Conservation (phyloP, 2,329 filamentous ascomycete species). For the Fusarium bactridioides region DNA sequence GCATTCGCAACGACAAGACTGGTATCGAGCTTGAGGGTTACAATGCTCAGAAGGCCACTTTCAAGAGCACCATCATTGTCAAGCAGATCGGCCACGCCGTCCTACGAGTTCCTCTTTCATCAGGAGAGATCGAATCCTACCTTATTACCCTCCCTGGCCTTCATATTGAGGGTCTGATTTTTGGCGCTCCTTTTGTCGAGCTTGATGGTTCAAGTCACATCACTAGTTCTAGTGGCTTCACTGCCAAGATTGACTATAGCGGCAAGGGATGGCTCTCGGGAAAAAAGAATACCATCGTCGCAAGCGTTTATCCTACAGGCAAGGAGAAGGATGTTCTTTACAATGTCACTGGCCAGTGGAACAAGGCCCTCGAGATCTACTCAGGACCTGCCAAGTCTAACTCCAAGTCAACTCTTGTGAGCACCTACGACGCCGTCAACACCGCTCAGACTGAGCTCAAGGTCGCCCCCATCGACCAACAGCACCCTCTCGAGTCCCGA, state of each 20-base stretch:
- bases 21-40: slow-evolving; percentile 85
- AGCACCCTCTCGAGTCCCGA: slow-evolving; percentile 87
- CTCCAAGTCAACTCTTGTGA: slow-evolving; percentile 58
- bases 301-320: slow-evolving; percentile 74
- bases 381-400: slow-evolving; percentile 65
- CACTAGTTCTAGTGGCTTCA: slow-evolving; percentile 84
- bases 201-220: slow-evolving; percentile 87
- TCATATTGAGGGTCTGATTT: slow-evolving; percentile 93
- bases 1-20: slow-evolving; percentile 85
- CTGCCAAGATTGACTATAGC: slow-evolving; percentile 89
- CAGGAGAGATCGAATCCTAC: slow-evolving; percentile 70
- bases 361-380: slow-evolving; percentile 79
- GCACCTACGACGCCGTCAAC: slow-evolving; percentile 67
- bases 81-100: slow-evolving; percentile 94
- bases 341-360: slow-evolving; percentile 92
- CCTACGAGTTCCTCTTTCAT: slow-evolving; percentile 69
- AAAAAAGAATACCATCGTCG: slow-evolving; percentile 91
- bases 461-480: slow-evolving; percentile 76
- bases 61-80: slow-evolving; percentile 91
- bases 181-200: slow-evolving; percentile 87
- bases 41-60: slow-evolving; percentile 95
- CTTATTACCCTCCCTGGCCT: slow-evolving; percentile 90
- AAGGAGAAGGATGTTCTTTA: slow-evolving; percentile 79
- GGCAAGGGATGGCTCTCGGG: slow-evolving; percentile 95
- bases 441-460: slow-evolving; percentile 71